These are phyloP conservation scores for Chionographis japonica DNA, from an alignment of 106 monocot genomes.

Conservation along the genomic window DNA sequence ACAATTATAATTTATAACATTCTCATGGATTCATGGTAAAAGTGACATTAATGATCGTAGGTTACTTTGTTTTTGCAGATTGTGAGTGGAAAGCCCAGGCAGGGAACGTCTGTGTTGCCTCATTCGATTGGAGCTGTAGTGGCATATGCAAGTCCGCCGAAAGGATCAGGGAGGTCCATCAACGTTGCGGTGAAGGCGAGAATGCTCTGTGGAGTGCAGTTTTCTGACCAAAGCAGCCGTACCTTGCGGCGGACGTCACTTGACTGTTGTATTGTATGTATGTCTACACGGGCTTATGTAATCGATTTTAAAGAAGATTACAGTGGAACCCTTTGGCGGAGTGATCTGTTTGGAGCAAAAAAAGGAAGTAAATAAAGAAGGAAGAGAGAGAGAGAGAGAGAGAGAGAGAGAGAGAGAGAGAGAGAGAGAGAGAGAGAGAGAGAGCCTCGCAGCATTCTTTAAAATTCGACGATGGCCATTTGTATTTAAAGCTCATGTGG, in stretches of 20 bases:
- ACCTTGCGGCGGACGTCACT: not conserved
- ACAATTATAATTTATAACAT: no score
- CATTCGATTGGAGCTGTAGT: conserved; percentile 70
- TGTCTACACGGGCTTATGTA: not conserved
- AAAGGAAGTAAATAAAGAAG: not conserved
- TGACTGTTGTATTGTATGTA: not conserved
- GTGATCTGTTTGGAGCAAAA: not conserved
- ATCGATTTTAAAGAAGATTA: not conserved
- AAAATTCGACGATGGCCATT: conserved; percentile 11
- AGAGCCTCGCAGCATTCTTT: conserved; percentile 3
- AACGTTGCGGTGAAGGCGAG: conserved; percentile 47
- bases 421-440: conserved; percentile 8
- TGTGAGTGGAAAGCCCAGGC: conserved; percentile 75
- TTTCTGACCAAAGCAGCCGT: conserved; percentile 11
- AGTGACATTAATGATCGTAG: no score
- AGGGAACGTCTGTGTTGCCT: conserved; percentile 64
- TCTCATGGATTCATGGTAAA: no score
- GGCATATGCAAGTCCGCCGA: conserved; percentile 62
- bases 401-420: conserved; percentile 2
- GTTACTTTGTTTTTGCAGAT: conserved; percentile 21
- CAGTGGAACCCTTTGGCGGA: not conserved
- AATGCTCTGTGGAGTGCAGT: conserved; percentile 38
- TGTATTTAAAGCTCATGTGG: not conserved
- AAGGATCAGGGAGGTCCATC: conserved; percentile 51
- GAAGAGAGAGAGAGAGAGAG: conserved; percentile 2